Base-by-base conservation (phyloP, 805 yeast species). In the Barnettozyma populi region DNA sequence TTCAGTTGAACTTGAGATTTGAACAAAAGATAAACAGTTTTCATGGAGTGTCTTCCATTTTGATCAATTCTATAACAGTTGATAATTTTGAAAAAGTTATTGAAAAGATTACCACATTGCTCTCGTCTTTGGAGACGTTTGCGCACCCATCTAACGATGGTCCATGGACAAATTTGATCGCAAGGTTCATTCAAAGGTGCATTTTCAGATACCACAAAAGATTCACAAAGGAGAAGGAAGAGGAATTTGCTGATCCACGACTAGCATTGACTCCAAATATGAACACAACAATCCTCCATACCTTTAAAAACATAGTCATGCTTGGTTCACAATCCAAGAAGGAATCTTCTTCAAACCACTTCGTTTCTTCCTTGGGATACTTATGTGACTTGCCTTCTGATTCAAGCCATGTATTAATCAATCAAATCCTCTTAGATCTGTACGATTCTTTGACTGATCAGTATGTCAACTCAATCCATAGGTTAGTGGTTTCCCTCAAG, bases 101-200 rank as follows among this genome's bases (percentile, higher is more conserved):
- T 54, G 77, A 72, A 16, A 69, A 74, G 43, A 57, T 90, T 5
- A 69, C 70, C 20, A 73, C 79, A 0, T 68, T 86, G 24, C 56
- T 85, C n/a, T 80, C 80, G 46, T 80, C 95, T 0, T 70, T 90
- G 6, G 84, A 79, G 52, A 86, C 96, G 18, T 87, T 84, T 65
- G 82, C 82, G 3, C 97, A 94, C 63, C 99, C 99, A 7, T 90
- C 98, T 0, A 90, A 90, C 62, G 65, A 73, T n/a, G 98, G 97
- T 0, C 74, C 75, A n/a, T 90, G 98, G 97, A 77, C 95, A 0
- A 65, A 75, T 24, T 69, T 82, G 5, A 76, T 92, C 27, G 74
- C 95, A 1, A 78, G 78, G 48, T 74, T 86, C 24, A 69, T 86
- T n/a, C 74, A 76, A 51, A 75, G 80, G 39, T 67, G 88, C 45